Base-by-base conservation (phyloP, 148 eudicot species). In the Heliosperma pusillum region DNA sequence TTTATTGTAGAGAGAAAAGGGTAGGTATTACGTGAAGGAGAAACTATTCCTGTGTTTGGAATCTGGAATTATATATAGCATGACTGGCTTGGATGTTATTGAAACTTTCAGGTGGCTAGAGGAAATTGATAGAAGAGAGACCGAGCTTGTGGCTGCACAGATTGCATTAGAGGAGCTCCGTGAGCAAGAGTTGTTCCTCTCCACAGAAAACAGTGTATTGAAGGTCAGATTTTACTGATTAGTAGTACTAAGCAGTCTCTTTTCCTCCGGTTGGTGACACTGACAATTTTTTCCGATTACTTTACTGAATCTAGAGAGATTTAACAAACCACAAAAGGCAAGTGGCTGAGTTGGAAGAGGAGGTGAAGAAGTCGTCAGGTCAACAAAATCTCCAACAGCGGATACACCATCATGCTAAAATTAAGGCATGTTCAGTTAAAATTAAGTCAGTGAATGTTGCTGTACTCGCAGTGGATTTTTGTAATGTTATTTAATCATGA, bases 341-440 rank as follows among this genome's bases (percentile, higher is more conserved):
- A 81, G 80, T 84, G 30, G 72, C 81, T 75, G 94, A 87, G 67
- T 90, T 96, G 69, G 97, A 92, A 85, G 83, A 73, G 44, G 97
- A 96, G 73, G 79, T 89, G 47, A 89, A 85, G 75, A 88, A 89
- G 83, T 75, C 90, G 42, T 92, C 93, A 50, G 99, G 90, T 64
- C 97, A 92, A 78, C 97, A 96, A 64, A 92, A 92, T 74, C 82
- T 96, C 69, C 99, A 96, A 55, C 97, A 92, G 70, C 96, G 93
- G 30, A 90, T 96, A 73, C 97, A 90, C 76, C 99, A 92, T 83
- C 99, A 92, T 69, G 93, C 97, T 61, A 96, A 96, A 86, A 92
- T 92, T 53, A 96, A 96, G 91, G 99, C 71, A 85, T 44, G 71
- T 67, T 50, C 55, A 50, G 17, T 50, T 50, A 16, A 11, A 50